Conservation (phyloP, 2,329 filamentous ascomycete species). For the Fusarium marasasianum region DNA sequence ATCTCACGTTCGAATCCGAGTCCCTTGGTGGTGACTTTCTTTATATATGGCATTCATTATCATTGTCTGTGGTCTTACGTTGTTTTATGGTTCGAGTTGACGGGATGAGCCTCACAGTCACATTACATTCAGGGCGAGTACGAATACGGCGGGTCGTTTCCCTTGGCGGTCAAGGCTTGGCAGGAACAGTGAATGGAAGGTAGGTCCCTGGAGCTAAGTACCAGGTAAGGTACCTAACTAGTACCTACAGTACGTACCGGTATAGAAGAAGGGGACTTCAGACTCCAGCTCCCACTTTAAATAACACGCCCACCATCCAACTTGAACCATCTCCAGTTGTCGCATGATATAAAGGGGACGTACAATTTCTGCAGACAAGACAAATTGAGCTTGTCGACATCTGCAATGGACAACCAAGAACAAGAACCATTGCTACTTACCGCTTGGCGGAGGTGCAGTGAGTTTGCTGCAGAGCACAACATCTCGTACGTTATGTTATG, state of each 20-base stretch:
- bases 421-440: constrained; percentile 31
- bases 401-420: constrained; percentile 33
- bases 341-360: constrained; percentile 31
- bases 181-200: constrained; percentile 13
- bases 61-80: not conserved
- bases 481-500: constrained; percentile 36
- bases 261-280: not conserved
- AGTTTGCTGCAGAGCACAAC: constrained; percentile 36
- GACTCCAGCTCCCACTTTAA: constrained; percentile 20
- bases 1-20: not conserved
- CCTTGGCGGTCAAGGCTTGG: constrained; percentile 29
- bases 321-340: constrained; percentile 9
- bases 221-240: not conserved
- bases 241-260: constrained; percentile 11
- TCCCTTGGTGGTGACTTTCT: not conserved
- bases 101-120: not conserved
- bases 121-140: constrained; percentile 20
- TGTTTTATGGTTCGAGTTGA: not conserved
- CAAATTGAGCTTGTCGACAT: not conserved
- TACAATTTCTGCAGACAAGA: not conserved
- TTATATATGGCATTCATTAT: not conserved
- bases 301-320: constrained; percentile 6
- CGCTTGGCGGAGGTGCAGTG: constrained; percentile 32
- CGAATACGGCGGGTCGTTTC: constrained; percentile 32
- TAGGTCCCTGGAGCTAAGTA: not conserved